phyloP scores from a whole-genome alignment of 2,329 filamentous ascomycete genomes.

The Aspergillus chevalieri region DNA sequence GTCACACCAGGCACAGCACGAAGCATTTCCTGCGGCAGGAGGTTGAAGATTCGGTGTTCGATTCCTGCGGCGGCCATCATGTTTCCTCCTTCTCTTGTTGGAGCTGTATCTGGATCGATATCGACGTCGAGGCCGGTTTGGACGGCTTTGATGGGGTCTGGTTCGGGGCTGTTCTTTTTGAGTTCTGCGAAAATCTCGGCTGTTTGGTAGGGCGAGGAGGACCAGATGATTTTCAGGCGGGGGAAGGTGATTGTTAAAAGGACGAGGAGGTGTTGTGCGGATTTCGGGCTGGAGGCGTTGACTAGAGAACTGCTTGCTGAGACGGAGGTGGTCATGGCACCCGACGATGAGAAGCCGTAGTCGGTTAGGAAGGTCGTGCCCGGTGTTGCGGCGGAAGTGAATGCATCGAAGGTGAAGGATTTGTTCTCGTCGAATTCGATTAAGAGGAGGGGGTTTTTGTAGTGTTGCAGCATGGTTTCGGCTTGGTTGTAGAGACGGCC shows the following conservation, averaged over 20 bases:
- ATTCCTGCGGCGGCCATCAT: slow-evolving; percentile 51
- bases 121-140: slow-evolving; percentile 68
- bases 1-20: slow-evolving; percentile 76
- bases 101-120: slow-evolving; percentile 18
- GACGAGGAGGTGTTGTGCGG: slow-evolving; percentile 86
- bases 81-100: slow-evolving; percentile 34
- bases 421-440: slow-evolving; percentile 99
- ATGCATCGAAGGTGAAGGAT: slow-evolving; percentile 84
- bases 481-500: slow-evolving; percentile 87
- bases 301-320: slow-evolving; percentile 56
- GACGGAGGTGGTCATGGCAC: slow-evolving; percentile 45
- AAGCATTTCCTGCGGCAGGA: slow-evolving; percentile 86
- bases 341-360: slow-evolving; percentile 46
- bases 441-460: slow-evolving; percentile 80
- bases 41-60: slow-evolving; percentile 65
- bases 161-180: slow-evolving; percentile 83
- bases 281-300: slow-evolving; percentile 58
- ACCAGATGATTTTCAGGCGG: slow-evolving; percentile 86
- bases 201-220: slow-evolving; percentile 85
- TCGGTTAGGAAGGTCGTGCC: slow-evolving; percentile 41
- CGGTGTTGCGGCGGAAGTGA: slow-evolving; percentile 36
- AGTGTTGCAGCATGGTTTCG: slow-evolving; percentile 91
- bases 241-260: slow-evolving; percentile 90
- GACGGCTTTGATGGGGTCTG: slow-evolving; percentile 82
- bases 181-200: slow-evolving; percentile 94